Evolutionary conservation across 306 rosid species (phyloP), one percentile per base, ranked within the genome.

Genomic region (Vicia villosa): DNA sequence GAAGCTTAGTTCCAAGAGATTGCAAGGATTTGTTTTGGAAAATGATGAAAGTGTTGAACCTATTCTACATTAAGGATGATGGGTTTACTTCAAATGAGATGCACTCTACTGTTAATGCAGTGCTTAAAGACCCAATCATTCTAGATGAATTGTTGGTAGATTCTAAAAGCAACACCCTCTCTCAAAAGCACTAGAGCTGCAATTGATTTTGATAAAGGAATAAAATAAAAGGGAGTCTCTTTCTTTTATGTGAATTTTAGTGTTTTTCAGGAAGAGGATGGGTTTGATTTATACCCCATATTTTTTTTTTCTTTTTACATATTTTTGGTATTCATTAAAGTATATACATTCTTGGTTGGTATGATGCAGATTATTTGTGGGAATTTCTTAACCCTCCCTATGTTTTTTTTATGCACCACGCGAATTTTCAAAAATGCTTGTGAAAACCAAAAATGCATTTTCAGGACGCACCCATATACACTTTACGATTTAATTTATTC

Each of bases 11-110:
- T 63, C 94, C 98, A 68, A 90, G 91, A 85, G 90, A 81, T 15
- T 88, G 94, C 90, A 93, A 85, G 84, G 89, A 88, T 58, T 69
- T 90, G 79, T 90, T 93, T 64, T 90, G 98, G 98, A 88, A 86
- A 40, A 88, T 85, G 97, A 55, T 63, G 52, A 82, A 79, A 72
- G 83, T 84, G 42, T 50, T 87, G 72, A 76, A 88, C 73, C 74
- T 88, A 8, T 85, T 94, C 74, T 90, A 94, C 75, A 78, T 83
- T 37, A 87, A 87, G 78, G 84, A 82, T 43, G 98, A 94, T 52
- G 98, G 98, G 11, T 94, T 74, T 72, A 81, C 96, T 55, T 81
- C 86, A 26, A 55, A 74, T 40, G 90, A 82, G 56, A 46, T 93
- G 90, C 65, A 82, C 50, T 79, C 85, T 47, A 56, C 63, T 45